Base-by-base conservation (phyloP, 306 rosid species). In the Fagus sylvatica region DNA sequence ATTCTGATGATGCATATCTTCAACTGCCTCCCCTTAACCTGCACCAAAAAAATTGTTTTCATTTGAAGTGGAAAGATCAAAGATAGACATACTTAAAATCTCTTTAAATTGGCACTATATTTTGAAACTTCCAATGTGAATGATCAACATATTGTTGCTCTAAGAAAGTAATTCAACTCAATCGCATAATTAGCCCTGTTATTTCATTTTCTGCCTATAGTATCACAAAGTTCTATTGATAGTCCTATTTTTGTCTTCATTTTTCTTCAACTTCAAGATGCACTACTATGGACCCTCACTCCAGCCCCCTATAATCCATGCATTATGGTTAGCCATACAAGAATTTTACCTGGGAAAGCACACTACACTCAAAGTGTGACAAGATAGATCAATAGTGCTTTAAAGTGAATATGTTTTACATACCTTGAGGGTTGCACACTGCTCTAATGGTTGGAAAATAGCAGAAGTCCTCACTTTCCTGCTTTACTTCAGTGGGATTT, bases 401-500 rank as follows among this genome's bases (percentile, higher is more conserved):
- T 34, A 66, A 71, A 74, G 76, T 48, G 42, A 61, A 37, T 73
- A 73, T 39, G 71, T 78, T 39, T 2, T 74, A 37, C 75, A 51
- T 77, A 71, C 86, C 83, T 86, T 53, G 19, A 75, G 75, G 74
- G 84, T 78, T 80, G 70, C 76, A 76, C 17, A 77, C 62, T 48
- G 56, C 43, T 72, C 76, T 89, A 77, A 86, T 43, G 1, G 81
- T 76, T 40, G 88, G 87, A 68, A 88, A 87, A 82, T 79, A 82
- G 83, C 77, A 77, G 43, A 65, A 66, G 10, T 88, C 89, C 32
- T 85, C 92, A 72, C 80, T 83, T 81, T 83, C 88, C 79, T 80
- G 83, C 57, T 85, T 88, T n/a, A 87, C 84, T 83, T 82, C 84
- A 71, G 79, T 72, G 76, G 84, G 74, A 60, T 79, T 82, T 82